Conservation (phyloP, 1,139 yeast genomes). For the Tardiomyces digboiensis region DNA sequence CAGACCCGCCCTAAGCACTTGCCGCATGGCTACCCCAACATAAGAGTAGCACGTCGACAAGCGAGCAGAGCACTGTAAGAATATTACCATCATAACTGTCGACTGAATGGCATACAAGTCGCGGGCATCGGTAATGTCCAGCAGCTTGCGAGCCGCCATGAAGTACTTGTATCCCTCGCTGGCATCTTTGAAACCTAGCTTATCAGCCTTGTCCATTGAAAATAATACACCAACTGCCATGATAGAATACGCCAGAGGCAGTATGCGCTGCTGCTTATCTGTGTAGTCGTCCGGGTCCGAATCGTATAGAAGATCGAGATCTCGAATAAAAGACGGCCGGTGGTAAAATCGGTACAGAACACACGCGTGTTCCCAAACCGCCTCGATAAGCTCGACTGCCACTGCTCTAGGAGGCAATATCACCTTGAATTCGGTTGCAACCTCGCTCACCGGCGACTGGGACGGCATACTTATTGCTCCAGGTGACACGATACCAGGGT, state of each 20-base stretch:
- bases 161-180: constrained; percentile 75
- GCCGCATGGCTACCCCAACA: constrained; percentile 84
- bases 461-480: background rate
- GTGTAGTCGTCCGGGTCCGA: constrained; percentile 62
- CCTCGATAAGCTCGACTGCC: constrained; percentile 60
- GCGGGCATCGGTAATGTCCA: constrained; percentile 56
- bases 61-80: constrained; percentile 84
- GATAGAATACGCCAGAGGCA: constrained; percentile 69
- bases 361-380: constrained; percentile 83
- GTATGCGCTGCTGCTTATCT: constrained; percentile 62
- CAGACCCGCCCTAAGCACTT: constrained; percentile 79
- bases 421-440: constrained; percentile 36
- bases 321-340: constrained; percentile 62
- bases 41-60: constrained; percentile 86
- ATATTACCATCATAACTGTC: constrained; percentile 53
- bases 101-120: constrained; percentile 67
- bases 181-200: constrained; percentile 32
- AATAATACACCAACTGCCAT: constrained; percentile 71
- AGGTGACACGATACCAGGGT: background rate
- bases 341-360: constrained; percentile 79
- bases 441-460: constrained; percentile 5
- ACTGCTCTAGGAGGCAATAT: constrained; percentile 68
- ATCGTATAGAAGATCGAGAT: constrained; percentile 48
- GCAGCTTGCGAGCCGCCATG: constrained; percentile 67
- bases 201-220: constrained; percentile 30